phyloP scores from a whole-genome alignment of 1,139 yeast species.

The Yamadazyma siamensis region DNA sequence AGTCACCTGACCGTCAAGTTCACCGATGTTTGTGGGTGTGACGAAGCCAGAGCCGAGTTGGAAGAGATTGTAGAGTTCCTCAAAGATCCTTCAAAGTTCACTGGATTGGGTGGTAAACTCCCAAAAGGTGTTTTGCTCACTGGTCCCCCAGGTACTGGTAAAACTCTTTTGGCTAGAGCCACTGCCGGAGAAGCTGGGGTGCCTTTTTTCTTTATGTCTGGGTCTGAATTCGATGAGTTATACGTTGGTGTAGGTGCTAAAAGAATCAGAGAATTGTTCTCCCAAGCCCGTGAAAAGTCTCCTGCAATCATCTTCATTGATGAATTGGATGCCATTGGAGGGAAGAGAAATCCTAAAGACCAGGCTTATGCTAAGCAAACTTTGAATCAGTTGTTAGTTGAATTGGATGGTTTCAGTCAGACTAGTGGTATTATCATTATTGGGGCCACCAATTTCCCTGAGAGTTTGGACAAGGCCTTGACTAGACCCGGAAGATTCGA shows the following conservation, averaged over 20 bases:
- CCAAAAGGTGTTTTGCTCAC: constrained; percentile 96
- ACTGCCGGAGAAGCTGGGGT: constrained; percentile 99
- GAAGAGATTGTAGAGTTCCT: constrained; percentile 96
- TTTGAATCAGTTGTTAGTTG: constrained; percentile 90
- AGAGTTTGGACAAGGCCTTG: constrained; percentile 90
- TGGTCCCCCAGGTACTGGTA: constrained; percentile 99
- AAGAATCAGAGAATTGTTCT: constrained; percentile 88
- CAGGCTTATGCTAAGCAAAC: constrained; percentile 98
- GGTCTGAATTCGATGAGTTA: constrained; percentile 95
- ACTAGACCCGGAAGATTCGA: constrained; percentile 99
- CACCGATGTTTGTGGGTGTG: constrained; percentile 94
- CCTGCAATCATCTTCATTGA: constrained; percentile 97
- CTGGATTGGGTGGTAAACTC: constrained; percentile 93
- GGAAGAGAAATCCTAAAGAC: constrained; percentile 94
- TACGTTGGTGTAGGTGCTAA: constrained; percentile 99
- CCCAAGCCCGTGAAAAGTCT: constrained; percentile 90
- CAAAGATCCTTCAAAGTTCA: constrained; percentile 93
- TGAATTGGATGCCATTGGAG: constrained; percentile 98
- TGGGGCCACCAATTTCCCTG: constrained; percentile 98
- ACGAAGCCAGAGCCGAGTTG: constrained; percentile 95
- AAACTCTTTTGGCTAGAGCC: constrained; percentile 93
- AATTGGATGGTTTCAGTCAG: constrained; percentile 94
- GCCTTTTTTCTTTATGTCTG: constrained; percentile 97
- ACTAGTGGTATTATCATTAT: constrained; percentile 90
- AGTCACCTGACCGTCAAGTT: constrained; percentile 85